A percentile compares a stretch with the other conserved stretches of the same genome.
phyloP scores from a whole-genome alignment of 345 rosid species.

The Corchorus olitorius region DNA sequence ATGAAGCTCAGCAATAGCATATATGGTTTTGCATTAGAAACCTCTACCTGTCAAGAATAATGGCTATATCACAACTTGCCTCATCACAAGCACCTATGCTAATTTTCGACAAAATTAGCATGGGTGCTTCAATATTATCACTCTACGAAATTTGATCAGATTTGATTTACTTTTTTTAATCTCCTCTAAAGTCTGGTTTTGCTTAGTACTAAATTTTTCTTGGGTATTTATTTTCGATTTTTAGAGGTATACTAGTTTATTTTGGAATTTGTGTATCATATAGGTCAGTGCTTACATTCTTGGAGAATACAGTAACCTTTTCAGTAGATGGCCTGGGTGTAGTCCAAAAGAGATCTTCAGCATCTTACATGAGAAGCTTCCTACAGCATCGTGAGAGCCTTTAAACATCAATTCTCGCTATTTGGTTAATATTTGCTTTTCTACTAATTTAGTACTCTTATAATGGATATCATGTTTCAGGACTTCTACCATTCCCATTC shows the following conservation, averaged over 20 bases:
- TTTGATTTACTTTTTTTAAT: not conserved
- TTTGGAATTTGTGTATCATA: slow-evolving; percentile 19
- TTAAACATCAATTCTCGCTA: slow-evolving; percentile 24
- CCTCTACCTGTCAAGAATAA: not conserved
- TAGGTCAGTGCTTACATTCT: slow-evolving; percentile 98
- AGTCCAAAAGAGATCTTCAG: slow-evolving; percentile 90
- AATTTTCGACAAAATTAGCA: not conserved
- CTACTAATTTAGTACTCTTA: slow-evolving; percentile 14
- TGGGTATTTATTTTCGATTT: not conserved
- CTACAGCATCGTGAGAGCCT: slow-evolving; percentile 88
- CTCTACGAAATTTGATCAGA: not conserved
- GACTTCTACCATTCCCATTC: slow-evolving; percentile 85
- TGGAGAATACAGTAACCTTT: slow-evolving; percentile 97
- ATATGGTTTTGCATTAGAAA: no score
- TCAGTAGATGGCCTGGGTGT: slow-evolving; percentile 94
- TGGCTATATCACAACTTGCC: not conserved
- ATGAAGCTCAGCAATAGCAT: not conserved
- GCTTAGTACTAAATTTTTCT: not conserved
- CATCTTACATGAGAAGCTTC: slow-evolving; percentile 91
- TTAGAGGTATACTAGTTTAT: slow-evolving; percentile 2
- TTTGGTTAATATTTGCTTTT: slow-evolving; percentile 18
- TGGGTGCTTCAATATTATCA: not conserved
- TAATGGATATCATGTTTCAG: slow-evolving; percentile 42
- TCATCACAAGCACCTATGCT: not conserved
- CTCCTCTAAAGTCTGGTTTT: not conserved